phyloP scores from a whole-genome alignment of 352 stramenopile species.

The Pythium volutum region DNA sequence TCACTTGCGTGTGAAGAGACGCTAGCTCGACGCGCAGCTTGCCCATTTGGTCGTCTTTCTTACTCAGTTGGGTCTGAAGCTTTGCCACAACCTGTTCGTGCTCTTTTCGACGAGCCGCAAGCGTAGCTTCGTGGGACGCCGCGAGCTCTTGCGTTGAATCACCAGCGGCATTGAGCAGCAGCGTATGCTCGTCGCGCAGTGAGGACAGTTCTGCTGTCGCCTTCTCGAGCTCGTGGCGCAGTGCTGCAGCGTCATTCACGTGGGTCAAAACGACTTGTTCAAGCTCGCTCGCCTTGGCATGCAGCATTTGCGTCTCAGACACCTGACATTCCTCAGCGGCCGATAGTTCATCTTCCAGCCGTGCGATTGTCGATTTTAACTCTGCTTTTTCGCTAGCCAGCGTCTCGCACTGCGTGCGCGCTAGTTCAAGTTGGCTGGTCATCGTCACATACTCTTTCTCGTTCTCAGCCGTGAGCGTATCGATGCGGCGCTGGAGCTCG shows the following conservation, averaged over 20 bases:
- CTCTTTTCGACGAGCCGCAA: constrained; percentile 4
- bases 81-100: neutral
- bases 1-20: constrained; percentile 21
- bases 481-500: neutral
- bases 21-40: constrained; percentile 17
- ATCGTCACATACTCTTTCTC: neutral
- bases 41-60: constrained; percentile 15
- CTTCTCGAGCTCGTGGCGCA: constrained; percentile 8
- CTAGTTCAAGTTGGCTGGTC: constrained; percentile 1
- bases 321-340: neutral
- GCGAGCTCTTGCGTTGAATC: constrained; percentile 4
- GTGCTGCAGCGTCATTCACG: neutral
- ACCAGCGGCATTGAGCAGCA: constrained; percentile 5
- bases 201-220: neutral
- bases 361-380: neutral
- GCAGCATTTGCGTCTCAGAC: neutral
- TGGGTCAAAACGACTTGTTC: neutral
- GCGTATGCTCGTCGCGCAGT: constrained; percentile 9
- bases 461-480: neutral
- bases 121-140: constrained; percentile 12
- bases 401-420: neutral
- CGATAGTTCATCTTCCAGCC: constrained; percentile 5
- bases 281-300: neutral
- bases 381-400: constrained; percentile 9
- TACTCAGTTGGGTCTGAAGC: neutral